Percentiles rank a stretch among this genome's conserved stretches.
phyloP scores from a whole-genome alignment of 139 green algal genomes.

The Volvox reticuliferus region DNA sequence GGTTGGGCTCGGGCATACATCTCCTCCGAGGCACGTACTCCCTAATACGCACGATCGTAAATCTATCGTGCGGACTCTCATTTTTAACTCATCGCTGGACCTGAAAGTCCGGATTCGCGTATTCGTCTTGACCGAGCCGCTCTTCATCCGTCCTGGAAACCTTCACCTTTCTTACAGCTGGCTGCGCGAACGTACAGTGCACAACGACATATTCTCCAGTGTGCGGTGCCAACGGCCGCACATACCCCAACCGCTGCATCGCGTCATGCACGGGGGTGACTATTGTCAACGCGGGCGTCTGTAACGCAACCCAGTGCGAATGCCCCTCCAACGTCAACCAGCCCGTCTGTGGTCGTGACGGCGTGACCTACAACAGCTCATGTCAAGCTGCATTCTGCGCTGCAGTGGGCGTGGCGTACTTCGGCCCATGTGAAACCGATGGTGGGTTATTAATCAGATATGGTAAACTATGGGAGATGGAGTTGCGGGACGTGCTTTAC shows the following conservation, averaged over 20 bases:
- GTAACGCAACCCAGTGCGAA: not conserved
- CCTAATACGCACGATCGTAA: too few species aligned
- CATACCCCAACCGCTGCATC: slow-evolving; percentile 51
- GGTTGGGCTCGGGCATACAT: too few species aligned
- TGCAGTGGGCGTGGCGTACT: slow-evolving; percentile 13
- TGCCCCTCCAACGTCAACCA: slow-evolving; percentile 40
- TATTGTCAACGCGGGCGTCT: not conserved
- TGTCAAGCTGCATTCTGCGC: slow-evolving; percentile 49
- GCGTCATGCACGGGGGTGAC: slow-evolving; percentile 31
- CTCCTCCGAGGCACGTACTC: too few species aligned
- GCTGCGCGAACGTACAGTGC: slow-evolving; percentile 36
- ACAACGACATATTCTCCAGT: slow-evolving; percentile 41
- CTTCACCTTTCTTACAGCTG: not conserved
- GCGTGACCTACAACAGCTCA: slow-evolving; percentile 55
- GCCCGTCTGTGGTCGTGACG: slow-evolving; percentile 58
- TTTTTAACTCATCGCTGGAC: too few species aligned
- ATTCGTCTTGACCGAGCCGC: too few species aligned
- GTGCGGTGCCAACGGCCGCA: slow-evolving; percentile 38
- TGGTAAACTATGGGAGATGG: too few species aligned
- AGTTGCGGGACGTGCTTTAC: too few species aligned
- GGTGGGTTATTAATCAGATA: not conserved
- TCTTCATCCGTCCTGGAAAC: too few species aligned
- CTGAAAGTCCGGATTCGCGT: too few species aligned
- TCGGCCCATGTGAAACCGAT: not conserved
- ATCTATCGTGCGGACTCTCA: too few species aligned